Evolutionary conservation across 2,329 filamentous ascomycete genomes (phyloP).

Genomic region (Nectriaceae sp.): DNA sequence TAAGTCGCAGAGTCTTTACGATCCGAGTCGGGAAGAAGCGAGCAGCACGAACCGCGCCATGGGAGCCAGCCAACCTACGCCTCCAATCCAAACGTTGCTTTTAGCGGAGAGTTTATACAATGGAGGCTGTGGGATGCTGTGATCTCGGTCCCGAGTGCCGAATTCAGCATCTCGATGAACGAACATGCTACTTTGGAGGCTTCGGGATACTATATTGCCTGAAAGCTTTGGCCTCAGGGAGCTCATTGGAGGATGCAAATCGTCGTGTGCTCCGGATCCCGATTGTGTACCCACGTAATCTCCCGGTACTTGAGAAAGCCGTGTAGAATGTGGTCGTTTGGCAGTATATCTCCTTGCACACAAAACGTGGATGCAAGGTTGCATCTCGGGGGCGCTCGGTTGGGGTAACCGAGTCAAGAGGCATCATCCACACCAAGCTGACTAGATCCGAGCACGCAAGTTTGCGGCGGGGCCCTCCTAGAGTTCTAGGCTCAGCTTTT

Average conservation of each 20-base stretch:
- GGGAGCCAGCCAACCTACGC: not conserved
- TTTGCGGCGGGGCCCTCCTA: too few species aligned
- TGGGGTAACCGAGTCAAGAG: not conserved
- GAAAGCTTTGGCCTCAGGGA: too few species aligned
- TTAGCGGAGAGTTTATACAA: not conserved
- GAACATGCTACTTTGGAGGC: too few species aligned
- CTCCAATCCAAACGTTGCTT: not conserved
- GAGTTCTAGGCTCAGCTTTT: not conserved
- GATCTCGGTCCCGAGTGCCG: not conserved
- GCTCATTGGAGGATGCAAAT: not conserved
- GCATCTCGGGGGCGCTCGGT: not conserved
- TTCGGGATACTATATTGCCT: too few species aligned
- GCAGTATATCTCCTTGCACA: too few species aligned
- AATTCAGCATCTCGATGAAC: too few species aligned
- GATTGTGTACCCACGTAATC: too few species aligned
- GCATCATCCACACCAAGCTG: not conserved
- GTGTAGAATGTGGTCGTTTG: not conserved
- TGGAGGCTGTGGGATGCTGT: too few species aligned
- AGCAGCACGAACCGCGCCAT: not conserved
- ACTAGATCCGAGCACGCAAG: not conserved
- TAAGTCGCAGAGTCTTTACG: not conserved
- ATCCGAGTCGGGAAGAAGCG: not conserved
- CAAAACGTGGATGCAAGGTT: not conserved
- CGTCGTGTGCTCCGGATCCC: not conserved
- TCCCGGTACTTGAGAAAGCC: not conserved